These are phyloP conservation scores for Solanum sitiens DNA, from an alignment of 257 asterid genomes.

Conservation along the genomic window DNA sequence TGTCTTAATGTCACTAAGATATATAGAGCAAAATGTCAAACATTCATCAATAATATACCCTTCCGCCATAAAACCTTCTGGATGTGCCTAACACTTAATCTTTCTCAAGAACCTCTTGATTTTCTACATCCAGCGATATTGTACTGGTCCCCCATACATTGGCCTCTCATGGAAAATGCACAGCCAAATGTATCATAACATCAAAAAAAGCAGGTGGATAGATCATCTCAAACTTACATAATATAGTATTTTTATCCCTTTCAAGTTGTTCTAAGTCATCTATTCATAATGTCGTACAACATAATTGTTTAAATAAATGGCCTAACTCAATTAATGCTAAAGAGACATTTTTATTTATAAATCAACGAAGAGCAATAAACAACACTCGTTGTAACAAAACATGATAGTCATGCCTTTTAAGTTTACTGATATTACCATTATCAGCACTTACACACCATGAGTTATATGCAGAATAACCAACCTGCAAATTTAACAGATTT, in stretches of 20 bases:
- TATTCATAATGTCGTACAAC: background rate
- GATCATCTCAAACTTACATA: too few species aligned
- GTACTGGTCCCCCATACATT: background rate
- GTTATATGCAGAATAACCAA: conserved; percentile 2
- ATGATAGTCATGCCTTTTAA: background rate
- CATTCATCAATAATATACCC: background rate
- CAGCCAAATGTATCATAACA: too few species aligned
- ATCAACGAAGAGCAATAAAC: background rate
- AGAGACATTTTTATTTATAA: background rate
- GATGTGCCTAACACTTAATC: background rate
- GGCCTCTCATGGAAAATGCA: background rate
- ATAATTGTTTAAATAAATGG: background rate
- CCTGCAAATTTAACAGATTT: background rate
- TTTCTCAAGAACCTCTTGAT: background rate
- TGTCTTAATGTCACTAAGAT: too few species aligned
- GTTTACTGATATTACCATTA: background rate
- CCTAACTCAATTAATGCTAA: background rate
- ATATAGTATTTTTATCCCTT: too few species aligned
- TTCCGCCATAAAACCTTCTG: background rate
- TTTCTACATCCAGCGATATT: conserved; percentile 6
- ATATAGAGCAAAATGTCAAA: background rate
- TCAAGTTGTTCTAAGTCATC: too few species aligned
- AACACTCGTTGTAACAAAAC: background rate
- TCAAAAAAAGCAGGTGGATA: too few species aligned
- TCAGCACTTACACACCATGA: too few species aligned